Evolutionary conservation across 768 basidiomycete species (phyloP), one percentile per base, ranked within the genome.

Genomic region (Lentinula aciculospora): DNA sequence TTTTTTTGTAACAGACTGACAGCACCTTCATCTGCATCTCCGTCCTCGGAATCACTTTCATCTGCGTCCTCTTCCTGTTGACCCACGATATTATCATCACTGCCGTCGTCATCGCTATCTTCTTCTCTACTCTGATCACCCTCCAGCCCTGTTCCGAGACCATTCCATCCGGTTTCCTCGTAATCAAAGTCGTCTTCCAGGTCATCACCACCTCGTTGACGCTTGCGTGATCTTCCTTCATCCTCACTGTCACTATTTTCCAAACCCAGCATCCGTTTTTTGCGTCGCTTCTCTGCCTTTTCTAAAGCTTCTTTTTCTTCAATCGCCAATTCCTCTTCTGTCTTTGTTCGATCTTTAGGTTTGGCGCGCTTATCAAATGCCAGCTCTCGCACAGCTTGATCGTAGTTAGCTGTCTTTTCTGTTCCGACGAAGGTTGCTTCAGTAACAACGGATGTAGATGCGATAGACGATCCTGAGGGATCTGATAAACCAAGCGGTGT

Each of bases 291-390:
- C 72, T 99, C 97, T 1, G 92, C 91, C 69, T 85, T 88, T 72
- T 95, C 90, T 55, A 99, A 71, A 4, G 82, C 78, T 63, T 91
- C 89, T 64, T 92, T 94, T 66, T 89, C 91, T 60, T 96, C 94
- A 60, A 88, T 59, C 4, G 94, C 95, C 28, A 94, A 65, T 66
- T 99, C 97, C 65, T 98, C 94, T 65, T 97, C 96, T 0, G 95
- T 98, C 75, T 97, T 98, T 28, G 92, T 94, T 56, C 97, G 75
- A 68, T 99, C 91, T 67, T 93, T 97, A 0, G 97, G 90, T 61
- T 94, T 92, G 2, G 97, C 90, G 1, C 97, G 83, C 64, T 90
- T 85, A 58, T 98, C 97, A 65, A 95, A 96, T 0, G 89, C 94
- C 37, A 98, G 83, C 63, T 94, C 91, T 17, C 92, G 86, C 8